These are phyloP conservation scores for Myrmaecium sp. DNA, from an alignment of 2,329 filamentous ascomycete genomes.

Conservation along the genomic window DNA sequence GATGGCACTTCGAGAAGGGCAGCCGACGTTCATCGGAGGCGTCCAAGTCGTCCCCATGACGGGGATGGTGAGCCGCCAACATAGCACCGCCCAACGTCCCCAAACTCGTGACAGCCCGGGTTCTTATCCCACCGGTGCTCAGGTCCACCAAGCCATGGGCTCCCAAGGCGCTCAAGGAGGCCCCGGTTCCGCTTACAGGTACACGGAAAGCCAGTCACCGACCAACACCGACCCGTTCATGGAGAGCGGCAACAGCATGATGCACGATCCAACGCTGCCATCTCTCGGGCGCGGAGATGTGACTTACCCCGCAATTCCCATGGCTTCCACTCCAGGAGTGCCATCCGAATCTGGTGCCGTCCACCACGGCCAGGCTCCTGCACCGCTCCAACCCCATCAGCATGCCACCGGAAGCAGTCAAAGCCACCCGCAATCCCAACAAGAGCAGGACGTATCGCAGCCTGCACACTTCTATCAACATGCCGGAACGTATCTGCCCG, in stretches of 20 bases:
- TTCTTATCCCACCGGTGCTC: constrained; percentile 2
- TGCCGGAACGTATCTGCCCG: constrained; percentile 19
- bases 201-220: constrained; percentile 33
- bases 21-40: constrained; percentile 77
- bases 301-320: constrained; percentile 5
- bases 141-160: constrained; percentile 1
- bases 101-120: constrained; percentile 17
- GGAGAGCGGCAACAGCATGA: constrained; percentile 20
- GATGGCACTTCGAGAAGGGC: constrained; percentile 67
- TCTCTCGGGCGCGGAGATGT: constrained; percentile 16
- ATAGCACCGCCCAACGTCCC: constrained; percentile 26
- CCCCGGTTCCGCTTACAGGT: constrained; percentile 34
- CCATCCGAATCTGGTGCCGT: constrained; percentile 1
- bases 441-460: constrained; percentile 8
- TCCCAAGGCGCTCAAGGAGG: constrained; percentile 12
- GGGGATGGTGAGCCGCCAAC: constrained; percentile 41
- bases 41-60: constrained; percentile 93
- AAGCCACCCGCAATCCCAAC: constrained; percentile 4
- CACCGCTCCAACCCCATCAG: constrained; percentile 4
- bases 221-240: constrained; percentile 47
- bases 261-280: constrained; percentile 15
- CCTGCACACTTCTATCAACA: constrained; percentile 21
- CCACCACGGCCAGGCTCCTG: constrained; percentile 1
- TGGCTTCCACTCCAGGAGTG: constrained; percentile 11
- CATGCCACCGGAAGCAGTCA: constrained; percentile 3